A percentile compares a stretch with the other conserved stretches of the same genome.
phyloP scores from a whole-genome alignment of 1,139 yeast species.

The Sugiyamaella novakii region DNA sequence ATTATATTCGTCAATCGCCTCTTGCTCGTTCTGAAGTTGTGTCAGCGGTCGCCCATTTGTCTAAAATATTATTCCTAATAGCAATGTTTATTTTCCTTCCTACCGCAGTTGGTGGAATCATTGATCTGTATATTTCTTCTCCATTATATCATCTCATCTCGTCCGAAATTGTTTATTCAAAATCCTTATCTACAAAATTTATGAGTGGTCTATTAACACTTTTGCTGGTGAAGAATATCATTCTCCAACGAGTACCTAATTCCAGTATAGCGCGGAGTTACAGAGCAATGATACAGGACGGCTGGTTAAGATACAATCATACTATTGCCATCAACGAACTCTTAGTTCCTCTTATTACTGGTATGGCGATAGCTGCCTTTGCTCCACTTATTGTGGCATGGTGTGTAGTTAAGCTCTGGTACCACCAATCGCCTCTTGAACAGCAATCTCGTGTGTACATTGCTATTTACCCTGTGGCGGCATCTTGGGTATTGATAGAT shows the following conservation, averaged over 20 bases:
- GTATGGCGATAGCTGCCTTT: neutral
- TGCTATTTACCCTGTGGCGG: slow-evolving; percentile 18
- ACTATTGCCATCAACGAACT: neutral
- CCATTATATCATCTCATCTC: slow-evolving; percentile 14
- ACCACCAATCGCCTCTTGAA: slow-evolving; percentile 21
- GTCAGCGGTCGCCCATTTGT: neutral
- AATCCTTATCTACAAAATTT: slow-evolving; percentile 1
- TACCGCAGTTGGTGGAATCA: slow-evolving; percentile 10
- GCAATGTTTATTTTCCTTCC: slow-evolving; percentile 2
- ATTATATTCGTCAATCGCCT: neutral
- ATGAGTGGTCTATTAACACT: slow-evolving; percentile 13
- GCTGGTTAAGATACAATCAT: slow-evolving; percentile 27
- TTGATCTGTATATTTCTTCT: slow-evolving; percentile 14
- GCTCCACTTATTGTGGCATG: slow-evolving; percentile 22
- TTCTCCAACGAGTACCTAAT: slow-evolving; percentile 21
- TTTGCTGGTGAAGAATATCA: slow-evolving; percentile 15
- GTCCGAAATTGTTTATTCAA: slow-evolving; percentile 9
- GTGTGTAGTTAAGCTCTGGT: slow-evolving; percentile 18
- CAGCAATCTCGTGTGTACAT: slow-evolving; percentile 5
- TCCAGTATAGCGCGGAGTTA: slow-evolving; percentile 18
- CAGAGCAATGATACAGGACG: slow-evolving; percentile 21
- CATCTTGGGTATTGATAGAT: slow-evolving; percentile 20
- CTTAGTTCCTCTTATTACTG: neutral
- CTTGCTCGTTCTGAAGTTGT: slow-evolving; percentile 4
- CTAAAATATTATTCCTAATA: neutral